Percentiles rank a stretch among this genome's conserved stretches.
phyloP scores from a whole-genome alignment of 441 rosid genomes.

The Geranium incanum region DNA sequence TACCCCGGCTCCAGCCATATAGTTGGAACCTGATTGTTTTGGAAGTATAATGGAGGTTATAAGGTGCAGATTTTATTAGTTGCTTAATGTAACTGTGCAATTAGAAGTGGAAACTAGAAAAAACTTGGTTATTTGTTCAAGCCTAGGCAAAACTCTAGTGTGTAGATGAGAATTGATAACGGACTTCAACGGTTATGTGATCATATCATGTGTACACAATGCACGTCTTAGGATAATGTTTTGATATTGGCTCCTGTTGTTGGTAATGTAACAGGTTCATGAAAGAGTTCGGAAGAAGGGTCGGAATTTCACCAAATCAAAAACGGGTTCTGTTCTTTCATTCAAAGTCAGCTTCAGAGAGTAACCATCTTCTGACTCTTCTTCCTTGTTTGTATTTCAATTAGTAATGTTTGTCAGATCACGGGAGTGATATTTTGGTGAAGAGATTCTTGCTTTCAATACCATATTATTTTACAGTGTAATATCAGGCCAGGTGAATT shows the following conservation, averaged over 20 bases:
- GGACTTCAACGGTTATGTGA: background rate
- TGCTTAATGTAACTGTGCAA: background rate
- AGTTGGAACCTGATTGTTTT: background rate
- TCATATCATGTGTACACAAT: background rate
- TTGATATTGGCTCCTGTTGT: constrained; percentile 9
- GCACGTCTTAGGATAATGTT: background rate
- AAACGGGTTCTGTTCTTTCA: constrained; percentile 77
- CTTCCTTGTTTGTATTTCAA: background rate
- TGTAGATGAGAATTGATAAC: background rate
- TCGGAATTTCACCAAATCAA: constrained; percentile 53
- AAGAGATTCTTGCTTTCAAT: background rate
- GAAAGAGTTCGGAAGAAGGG: constrained; percentile 82
- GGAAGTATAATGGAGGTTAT: background rate
- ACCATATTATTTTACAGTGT: background rate
- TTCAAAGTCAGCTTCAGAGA: constrained; percentile 94
- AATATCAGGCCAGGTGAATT: background rate
- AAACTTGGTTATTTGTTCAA: background rate
- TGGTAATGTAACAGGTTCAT: constrained; percentile 45
- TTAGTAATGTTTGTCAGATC: background rate
- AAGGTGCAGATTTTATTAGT: background rate
- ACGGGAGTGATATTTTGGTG: background rate
- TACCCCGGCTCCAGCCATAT: background rate
- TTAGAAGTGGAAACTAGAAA: background rate
- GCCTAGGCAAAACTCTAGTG: background rate
- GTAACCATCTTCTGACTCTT: constrained; percentile 26